Base-by-base conservation (phyloP, 1,284 basidiomycete species). In the Pterulicium gracile region DNA sequence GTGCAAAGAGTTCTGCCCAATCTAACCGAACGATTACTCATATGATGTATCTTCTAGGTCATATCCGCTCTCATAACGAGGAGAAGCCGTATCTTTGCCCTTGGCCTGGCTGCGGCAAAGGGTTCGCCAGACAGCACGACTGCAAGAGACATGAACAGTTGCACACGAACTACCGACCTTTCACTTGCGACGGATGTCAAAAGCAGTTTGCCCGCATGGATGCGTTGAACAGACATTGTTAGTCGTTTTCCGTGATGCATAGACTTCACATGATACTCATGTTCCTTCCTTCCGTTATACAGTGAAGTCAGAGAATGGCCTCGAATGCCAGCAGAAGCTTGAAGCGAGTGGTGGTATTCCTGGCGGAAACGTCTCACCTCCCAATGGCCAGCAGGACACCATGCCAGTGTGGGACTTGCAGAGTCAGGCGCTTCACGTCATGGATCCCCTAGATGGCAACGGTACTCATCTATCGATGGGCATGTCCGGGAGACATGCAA, bases 1-100 rank as follows among this genome's bases (percentile, higher is more conserved):
- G 54, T 43, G 70, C 66, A 42, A 21, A 47, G 43, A 46, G 24
- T 41, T 41, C 47, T 47, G 49, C 50, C n/a, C 39, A 44, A 52
- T 47, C 45, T 47, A 47, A 39, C 50, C 55, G 44, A 46, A 15
- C 49, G 44, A 44, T 52, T 4, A 55, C 47, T 47, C 32, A 20
- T 47, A 24, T 21, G 58, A 44, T 42, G 39, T 45, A 7, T 51
- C 51, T 45, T 43, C 40, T 53, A 80, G 82, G 81, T 18, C 88
- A 90, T 56, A 70, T 89, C 55, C 80, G 84, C 27, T 85, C 81
- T n/a, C 87, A 90, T 54, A 84, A 81, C 44, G 82, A 87, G 58
- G 86, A 89, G 61, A 79, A 86, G 52, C 86, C 86, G 20, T 90
- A 84, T 69, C 74, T 79, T 56, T 90, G 87, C 66, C 81, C 84